Percentiles rank a stretch among this genome's conserved stretches.
phyloP scores from a whole-genome alignment of 2,329 filamentous ascomycete species.

The Neonectria hederae region DNA sequence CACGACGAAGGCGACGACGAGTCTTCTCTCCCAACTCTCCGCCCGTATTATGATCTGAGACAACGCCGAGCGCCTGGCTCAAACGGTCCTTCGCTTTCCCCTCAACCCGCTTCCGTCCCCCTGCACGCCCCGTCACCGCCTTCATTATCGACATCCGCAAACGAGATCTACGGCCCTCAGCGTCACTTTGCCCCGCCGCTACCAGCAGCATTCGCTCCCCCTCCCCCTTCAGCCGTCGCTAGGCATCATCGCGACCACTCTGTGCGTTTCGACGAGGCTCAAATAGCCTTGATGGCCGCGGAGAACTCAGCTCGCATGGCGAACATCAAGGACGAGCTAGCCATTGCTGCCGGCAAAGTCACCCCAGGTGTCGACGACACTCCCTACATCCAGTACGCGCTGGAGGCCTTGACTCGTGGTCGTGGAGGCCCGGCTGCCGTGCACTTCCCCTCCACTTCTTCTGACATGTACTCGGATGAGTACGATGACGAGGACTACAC shows the following conservation, averaged over 20 bases:
- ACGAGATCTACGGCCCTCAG: conserved; percentile 57
- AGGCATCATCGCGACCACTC: conserved; percentile 19
- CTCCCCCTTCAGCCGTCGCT: conserved; percentile 3
- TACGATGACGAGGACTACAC: conserved; percentile 40
- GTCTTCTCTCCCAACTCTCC: conserved; percentile 38
- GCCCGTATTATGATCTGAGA: conserved; percentile 40
- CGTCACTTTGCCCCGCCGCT: conserved; percentile 45
- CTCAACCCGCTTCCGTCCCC: conserved; percentile 47
- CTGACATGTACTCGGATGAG: conserved; percentile 43
- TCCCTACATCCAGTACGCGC: conserved; percentile 88
- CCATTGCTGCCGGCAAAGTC: conserved; percentile 60
- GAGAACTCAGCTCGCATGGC: conserved; percentile 46
- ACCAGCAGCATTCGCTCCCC: conserved; percentile 30
- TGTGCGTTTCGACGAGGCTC: conserved; percentile 52
- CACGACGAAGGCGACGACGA: conserved; percentile 37
- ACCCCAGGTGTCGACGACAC: conserved; percentile 86
- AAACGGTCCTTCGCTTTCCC: conserved; percentile 43
- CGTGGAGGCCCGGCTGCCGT: conserved; percentile 68
- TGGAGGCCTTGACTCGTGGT: conserved; percentile 84
- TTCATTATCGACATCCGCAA: conserved; percentile 47
- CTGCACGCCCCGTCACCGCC: conserved; percentile 53
- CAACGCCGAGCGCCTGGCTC: conserved; percentile 34
- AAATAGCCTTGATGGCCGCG: conserved; percentile 51
- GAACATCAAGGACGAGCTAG: conserved; percentile 62
- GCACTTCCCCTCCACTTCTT: conserved; percentile 57